Evolutionary conservation across 148 eudicot species (phyloP).

Genomic region (Fagopyrum esculentum): DNA sequence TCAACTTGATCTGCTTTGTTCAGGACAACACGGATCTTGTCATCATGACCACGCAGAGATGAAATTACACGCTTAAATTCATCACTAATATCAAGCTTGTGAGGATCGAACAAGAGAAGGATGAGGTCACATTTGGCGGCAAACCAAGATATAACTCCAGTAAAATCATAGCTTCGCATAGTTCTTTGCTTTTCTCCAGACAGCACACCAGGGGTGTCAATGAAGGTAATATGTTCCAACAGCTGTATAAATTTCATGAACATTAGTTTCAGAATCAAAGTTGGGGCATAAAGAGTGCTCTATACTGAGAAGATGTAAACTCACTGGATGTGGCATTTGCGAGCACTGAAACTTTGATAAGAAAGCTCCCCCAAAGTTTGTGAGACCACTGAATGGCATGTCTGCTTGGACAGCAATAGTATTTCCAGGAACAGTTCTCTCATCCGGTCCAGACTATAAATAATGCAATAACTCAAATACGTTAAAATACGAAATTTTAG

Average conservation of each 20-base stretch:
- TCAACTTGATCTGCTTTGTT: conserved; percentile 97
- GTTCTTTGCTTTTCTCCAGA: conserved; percentile 96
- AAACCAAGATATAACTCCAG: conserved; percentile 95
- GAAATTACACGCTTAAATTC: conserved; percentile 88
- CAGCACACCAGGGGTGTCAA: conserved; percentile 93
- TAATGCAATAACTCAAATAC: neutral
- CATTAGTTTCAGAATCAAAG: neutral
- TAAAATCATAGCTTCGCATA: conserved; percentile 85
- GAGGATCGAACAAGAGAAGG: conserved; percentile 83
- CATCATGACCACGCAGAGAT: conserved; percentile 82
- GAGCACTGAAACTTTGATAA: conserved; percentile 92
- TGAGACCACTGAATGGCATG: conserved; percentile 74
- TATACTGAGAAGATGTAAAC: conserved; percentile 16
- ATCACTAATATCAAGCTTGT: conserved; percentile 90
- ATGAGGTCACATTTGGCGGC: conserved; percentile 90
- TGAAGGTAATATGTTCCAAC: conserved; percentile 78
- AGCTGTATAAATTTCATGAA: conserved; percentile 29
- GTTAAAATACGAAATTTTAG: neutral
- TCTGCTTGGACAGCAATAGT: conserved; percentile 85
- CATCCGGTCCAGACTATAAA: conserved; percentile 63
- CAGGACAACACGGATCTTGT: conserved; percentile 86
- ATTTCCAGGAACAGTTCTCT: conserved; percentile 90
- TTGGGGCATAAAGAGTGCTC: neutral
- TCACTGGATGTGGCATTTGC: conserved; percentile 89
- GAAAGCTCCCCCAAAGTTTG: conserved; percentile 78